phyloP scores from a whole-genome alignment of 2,329 filamentous ascomycete species.

The Claviceps sp. region DNA sequence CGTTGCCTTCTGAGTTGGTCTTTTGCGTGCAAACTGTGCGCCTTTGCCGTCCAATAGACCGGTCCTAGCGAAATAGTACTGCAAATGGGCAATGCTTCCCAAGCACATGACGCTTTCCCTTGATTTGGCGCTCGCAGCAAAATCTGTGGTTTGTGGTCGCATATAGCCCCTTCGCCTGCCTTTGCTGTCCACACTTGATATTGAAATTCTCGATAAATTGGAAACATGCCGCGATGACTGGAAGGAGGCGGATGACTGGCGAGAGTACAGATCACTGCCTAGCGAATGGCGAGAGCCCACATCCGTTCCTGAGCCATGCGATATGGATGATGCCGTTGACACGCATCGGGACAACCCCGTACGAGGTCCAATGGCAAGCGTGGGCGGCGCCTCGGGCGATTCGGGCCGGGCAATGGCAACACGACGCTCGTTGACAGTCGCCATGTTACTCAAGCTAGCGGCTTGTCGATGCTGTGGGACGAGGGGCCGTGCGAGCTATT shows the following conservation, averaged over 20 bases:
- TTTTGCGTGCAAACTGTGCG: constrained; percentile 66
- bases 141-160: constrained; percentile 74
- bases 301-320: constrained; percentile 39
- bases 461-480: neutral
- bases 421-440: constrained; percentile 19
- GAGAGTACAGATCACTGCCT: constrained; percentile 38
- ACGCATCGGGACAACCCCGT: constrained; percentile 49
- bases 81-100: constrained; percentile 90
- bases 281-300: constrained; percentile 38
- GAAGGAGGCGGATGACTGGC: constrained; percentile 50
- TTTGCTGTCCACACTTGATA: constrained; percentile 27
- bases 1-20: constrained; percentile 43
- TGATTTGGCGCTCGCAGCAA: constrained; percentile 78
- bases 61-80: constrained; percentile 96
- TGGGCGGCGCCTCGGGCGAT: constrained; percentile 49
- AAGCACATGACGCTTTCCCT: constrained; percentile 92
- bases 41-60: constrained; percentile 89
- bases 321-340: constrained; percentile 48
- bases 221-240: constrained; percentile 27
- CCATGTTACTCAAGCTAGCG: constrained; percentile 14
- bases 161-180: constrained; percentile 66
- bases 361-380: constrained; percentile 46
- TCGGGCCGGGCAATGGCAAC: constrained; percentile 14
- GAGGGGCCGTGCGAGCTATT: neutral
- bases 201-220: constrained; percentile 30